Evolutionary conservation across 2,329 filamentous ascomycete genomes (phyloP).

Genomic region (Apiospora malaysiana): DNA sequence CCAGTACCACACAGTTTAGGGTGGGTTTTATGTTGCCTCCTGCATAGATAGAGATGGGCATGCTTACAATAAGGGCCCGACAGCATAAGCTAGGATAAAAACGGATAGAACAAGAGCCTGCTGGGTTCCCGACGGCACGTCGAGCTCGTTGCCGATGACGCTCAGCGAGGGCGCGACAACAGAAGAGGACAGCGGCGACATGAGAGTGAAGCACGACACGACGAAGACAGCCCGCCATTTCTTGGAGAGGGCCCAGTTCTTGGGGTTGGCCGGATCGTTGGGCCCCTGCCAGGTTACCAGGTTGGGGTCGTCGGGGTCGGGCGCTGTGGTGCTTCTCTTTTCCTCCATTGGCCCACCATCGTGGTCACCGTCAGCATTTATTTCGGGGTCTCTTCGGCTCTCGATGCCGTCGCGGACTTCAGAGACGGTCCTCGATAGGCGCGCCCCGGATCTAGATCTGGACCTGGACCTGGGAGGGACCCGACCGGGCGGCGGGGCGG

Average conservation of each 20-base stretch:
- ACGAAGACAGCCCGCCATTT: slow-evolving; percentile 64
- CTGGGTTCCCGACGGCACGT: slow-evolving; percentile 52
- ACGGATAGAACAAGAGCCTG: slow-evolving; percentile 52
- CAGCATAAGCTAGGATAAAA: slow-evolving; percentile 59
- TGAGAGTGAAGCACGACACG: slow-evolving; percentile 63
- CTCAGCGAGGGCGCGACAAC: slow-evolving; percentile 60
- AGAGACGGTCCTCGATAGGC: slow-evolving; percentile 43
- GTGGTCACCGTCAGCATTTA: slow-evolving; percentile 40
- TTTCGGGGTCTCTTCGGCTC: slow-evolving; percentile 44
- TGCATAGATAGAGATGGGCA: not conserved
- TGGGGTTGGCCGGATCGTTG: slow-evolving; percentile 56
- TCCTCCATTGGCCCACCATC: slow-evolving; percentile 38
- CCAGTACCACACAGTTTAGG: too few relatives aligned
- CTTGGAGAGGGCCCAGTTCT: slow-evolving; percentile 60
- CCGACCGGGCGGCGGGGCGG: not conserved
- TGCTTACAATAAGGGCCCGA: slow-evolving; percentile 54
- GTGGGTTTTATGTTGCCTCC: too few relatives aligned
- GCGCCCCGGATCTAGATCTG: slow-evolving; percentile 22
- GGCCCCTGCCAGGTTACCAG: slow-evolving; percentile 58
- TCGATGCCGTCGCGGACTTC: slow-evolving; percentile 48
- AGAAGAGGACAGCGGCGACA: slow-evolving; percentile 64
- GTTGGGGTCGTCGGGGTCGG: slow-evolving; percentile 44
- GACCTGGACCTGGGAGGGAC: not conserved
- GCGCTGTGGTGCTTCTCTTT: slow-evolving; percentile 31
- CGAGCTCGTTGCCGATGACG: slow-evolving; percentile 58